phyloP scores from a whole-genome alignment of 208 protist genomes.

The Wallacemonas sp. region DNA sequence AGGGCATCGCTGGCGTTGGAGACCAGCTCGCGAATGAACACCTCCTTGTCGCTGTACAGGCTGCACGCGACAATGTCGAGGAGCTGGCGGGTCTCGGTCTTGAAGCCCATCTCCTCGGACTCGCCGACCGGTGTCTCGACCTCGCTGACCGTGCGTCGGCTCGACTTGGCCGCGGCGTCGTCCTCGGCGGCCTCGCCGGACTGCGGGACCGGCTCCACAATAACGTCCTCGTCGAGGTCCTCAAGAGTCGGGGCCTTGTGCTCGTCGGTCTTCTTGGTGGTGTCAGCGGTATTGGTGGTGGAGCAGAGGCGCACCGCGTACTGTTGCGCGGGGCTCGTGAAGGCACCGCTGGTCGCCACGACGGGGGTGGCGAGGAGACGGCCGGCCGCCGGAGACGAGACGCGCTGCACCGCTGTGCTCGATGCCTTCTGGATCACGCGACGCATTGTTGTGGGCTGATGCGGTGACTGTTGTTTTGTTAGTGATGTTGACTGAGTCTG shows the following conservation, averaged over 20 bases:
- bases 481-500: constrained; percentile 12
- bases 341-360: neutral
- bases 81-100: constrained; percentile 98
- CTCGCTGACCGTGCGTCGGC: constrained; percentile 27
- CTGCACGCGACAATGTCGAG: constrained; percentile 98
- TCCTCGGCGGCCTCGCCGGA: constrained; percentile 21
- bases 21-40: constrained; percentile 98
- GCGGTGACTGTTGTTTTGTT: constrained; percentile 1
- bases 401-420: constrained; percentile 16
- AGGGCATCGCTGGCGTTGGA: constrained; percentile 98
- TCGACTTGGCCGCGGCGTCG: constrained; percentile 13
- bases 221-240: constrained; percentile 85
- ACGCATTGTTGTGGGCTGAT: constrained; percentile 33
- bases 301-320: constrained; percentile 21
- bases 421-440: constrained; percentile 40
- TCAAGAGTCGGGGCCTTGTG: constrained; percentile 27
- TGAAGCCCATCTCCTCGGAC: constrained; percentile 93
- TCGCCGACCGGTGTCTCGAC: constrained; percentile 72
- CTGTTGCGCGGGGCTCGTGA: constrained; percentile 15
- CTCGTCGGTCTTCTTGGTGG: constrained; percentile 18
- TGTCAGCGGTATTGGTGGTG: constrained; percentile 1
- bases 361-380: neutral
- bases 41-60: constrained; percentile 98
- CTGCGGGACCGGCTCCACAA: constrained; percentile 73
- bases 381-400: constrained; percentile 9